These are phyloP conservation scores for Cercospora citrullina DNA, from an alignment of 2,329 filamentous ascomycete species.

Conservation along the genomic window DNA sequence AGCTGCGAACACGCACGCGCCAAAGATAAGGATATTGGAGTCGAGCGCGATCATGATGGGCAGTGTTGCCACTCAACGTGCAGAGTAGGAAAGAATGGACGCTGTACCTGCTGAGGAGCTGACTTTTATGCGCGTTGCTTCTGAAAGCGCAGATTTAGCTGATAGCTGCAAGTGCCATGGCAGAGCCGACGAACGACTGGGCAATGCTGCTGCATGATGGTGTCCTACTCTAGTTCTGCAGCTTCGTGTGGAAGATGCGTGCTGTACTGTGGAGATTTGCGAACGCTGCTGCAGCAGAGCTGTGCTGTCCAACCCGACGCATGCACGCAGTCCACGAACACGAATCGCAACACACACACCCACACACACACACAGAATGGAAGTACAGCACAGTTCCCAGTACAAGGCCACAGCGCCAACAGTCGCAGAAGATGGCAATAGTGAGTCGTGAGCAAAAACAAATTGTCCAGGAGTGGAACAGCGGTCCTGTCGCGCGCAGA, in stretches of 20 bases:
- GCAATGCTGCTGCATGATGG: neutral
- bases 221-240: neutral
- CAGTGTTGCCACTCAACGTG: neutral
- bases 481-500: neutral
- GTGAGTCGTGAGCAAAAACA: neutral
- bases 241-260: neutral
- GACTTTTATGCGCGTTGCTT: neutral
- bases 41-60: neutral
- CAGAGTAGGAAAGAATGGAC: neutral
- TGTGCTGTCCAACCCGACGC: neutral
- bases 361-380: neutral
- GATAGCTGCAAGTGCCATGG: neutral
- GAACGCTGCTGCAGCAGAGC: neutral
- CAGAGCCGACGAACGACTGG: neutral
- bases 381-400: neutral
- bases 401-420: neutral
- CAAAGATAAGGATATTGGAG: neutral
- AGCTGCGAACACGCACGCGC: constrained; percentile 3
- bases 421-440: neutral
- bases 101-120: neutral
- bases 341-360: neutral
- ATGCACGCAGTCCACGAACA: neutral
- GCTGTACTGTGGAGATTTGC: neutral
- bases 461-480: neutral
- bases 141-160: neutral